A percentile compares a stretch with the other conserved stretches of the same genome.
Evolutionary conservation across 2,329 filamentous ascomycete species (phyloP).

Genomic region (Paracoccidioides lutzii): DNA sequence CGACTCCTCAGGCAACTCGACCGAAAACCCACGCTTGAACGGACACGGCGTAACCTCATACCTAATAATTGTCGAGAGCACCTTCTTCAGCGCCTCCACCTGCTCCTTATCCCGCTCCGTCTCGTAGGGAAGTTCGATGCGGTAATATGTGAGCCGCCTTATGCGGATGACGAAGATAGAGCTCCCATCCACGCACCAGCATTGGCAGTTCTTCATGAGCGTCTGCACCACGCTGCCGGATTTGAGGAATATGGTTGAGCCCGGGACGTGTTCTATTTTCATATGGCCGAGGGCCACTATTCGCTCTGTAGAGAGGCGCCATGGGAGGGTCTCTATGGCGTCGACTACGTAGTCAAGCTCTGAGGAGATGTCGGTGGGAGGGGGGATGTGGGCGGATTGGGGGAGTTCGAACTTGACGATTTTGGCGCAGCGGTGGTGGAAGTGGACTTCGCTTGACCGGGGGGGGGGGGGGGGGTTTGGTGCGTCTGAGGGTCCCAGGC

Average conservation of each 20-base stretch:
- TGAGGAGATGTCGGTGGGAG: conserved; percentile 25
- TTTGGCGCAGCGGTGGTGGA: conserved; percentile 58
- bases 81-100: conserved; percentile 54
- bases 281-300: conserved; percentile 73
- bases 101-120: conserved; percentile 50
- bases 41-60: conserved; percentile 85
- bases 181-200: conserved; percentile 79
- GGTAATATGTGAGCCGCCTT: conserved; percentile 71
- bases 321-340: conserved; percentile 53
- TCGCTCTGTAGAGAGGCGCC: conserved; percentile 62
- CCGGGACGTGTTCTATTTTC: conserved; percentile 72
- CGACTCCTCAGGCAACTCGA: conserved; percentile 58
- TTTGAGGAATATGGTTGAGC: conserved; percentile 76
- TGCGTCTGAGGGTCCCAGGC: conserved; percentile 9
- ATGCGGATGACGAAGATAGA: conserved; percentile 81
- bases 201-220: conserved; percentile 80
- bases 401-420: conserved; percentile 51
- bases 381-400: conserved; percentile 19
- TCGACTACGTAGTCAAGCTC: conserved; percentile 38
- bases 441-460: conserved; percentile 42
- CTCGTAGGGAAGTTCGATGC: conserved; percentile 66
- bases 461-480: conserved; percentile 14
- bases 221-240: conserved; percentile 73
- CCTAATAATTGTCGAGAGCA: conserved; percentile 59
- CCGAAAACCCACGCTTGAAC: conserved; percentile 63